Base-by-base conservation (phyloP, 371 early-diverging fungal species). In the Funneliformis caledonium region DNA sequence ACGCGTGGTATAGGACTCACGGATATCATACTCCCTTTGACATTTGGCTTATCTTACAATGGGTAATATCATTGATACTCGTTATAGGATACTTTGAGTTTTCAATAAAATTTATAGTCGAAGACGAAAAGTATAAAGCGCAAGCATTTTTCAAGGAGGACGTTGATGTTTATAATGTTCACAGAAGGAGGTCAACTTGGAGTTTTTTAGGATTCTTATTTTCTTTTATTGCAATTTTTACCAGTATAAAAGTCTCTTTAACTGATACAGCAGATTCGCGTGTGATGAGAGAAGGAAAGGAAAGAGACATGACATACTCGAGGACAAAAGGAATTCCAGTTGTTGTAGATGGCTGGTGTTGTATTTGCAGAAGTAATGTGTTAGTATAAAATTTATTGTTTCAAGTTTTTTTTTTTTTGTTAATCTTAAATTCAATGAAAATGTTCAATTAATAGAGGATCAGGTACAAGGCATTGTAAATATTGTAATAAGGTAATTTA, bases 401-500 rank as follows among this genome's bases (percentile, higher is more conserved):
- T 0, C 19, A 31, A 14, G 19, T 64, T 0, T 10, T 5, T 45
- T 68, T 16, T 9, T 19, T 62, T 42, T 9, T 16, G 3, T 68
- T 68, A 19, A 14, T 31, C 9, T 9, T 16, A 14, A 16, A 56
- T 19, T 52, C 26, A 43, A 3, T 72, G 22, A 7, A 19, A 22
- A 52, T 22, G 31, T 31, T 48, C 14, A 61, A 22, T 48, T 45
- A 33, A n/a, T 43, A 77, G 77, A 48, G 77, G 33, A 22, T 50
- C 59, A 26, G 62, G 48, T 22, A 77, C 77, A 61, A 61, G 77
- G 14, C 77, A 77, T 64, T 77, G 77, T 77, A 77, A 77, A 77
- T 65, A n/a, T 61, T 77, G 77, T 77, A 77, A 77, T 65, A 77
- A 77, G 77, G 77, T 77, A 77, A n/a, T 42, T 22, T 9, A 37